Evolutionary conservation across 257 asterid genomes (phyloP), one percentile per base, ranked within the genome.

Genomic region (Salvia miltiorrhiza): DNA sequence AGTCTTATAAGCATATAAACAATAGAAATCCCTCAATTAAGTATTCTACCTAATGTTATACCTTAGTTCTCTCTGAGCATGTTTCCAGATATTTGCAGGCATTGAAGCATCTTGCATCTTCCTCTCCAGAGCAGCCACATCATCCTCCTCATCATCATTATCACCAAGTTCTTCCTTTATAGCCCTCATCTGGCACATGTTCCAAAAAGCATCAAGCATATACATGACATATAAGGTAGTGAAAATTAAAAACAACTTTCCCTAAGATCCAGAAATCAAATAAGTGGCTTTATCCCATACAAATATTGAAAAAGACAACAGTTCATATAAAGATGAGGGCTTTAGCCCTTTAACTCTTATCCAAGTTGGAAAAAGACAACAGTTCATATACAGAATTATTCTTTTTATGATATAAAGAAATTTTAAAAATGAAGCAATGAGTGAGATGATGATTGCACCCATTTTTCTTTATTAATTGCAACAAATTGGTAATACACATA

Each of bases 121-220:
- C 84, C 96, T 89, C 78, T 91, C 97, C 26, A 94, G 85, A 73
- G 92, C 87, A 80, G 92, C 96, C 81, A 91, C 82, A 73, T 94
- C 97, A 86, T 94, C 99, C 75, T 94, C 97, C 28, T 94, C 97
- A 9, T 94, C 97, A 50, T 91, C 96, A 79, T 94, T 91, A 77
- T 91, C 99, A 47, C 97, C 97, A 52, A 94, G 97, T 75, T 89
- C 99, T 87, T 94, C 97, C 83, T 94, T 89, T 80, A 91, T 94
- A 62, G 99, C 99, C 76, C 95, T 84, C 99, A 91, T 94, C 99
- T 94, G 78, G 82, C 55, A 73, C 54, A 78, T 74, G 81, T 70
- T 39, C 32, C 82, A 76, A 66, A 71, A 49, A 64, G 23, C 32
- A 74, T 50, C 44, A 61, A 58, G 69, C n/a, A 55, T 2, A 57